These are phyloP conservation scores for Candida sanyiensis DNA, from an alignment of 805 yeast genomes.

Conservation along the genomic window DNA sequence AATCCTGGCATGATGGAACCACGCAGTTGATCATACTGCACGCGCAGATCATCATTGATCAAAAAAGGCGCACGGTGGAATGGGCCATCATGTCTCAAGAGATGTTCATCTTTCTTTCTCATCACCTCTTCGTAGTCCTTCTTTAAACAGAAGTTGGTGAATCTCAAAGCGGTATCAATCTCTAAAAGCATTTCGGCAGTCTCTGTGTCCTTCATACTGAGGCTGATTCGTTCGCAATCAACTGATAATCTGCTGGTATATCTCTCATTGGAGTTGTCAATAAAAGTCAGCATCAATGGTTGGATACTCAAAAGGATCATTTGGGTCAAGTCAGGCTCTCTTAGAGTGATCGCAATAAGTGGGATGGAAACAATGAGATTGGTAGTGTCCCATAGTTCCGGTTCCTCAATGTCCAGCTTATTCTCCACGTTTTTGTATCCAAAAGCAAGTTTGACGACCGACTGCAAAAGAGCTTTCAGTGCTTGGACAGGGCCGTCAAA, in stretches of 20 bases:
- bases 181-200: constrained; percentile 30
- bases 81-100: constrained; percentile 72
- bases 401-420: constrained; percentile 51
- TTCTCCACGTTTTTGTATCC: constrained; percentile 76
- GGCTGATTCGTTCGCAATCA: constrained; percentile 41
- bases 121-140: constrained; percentile 41
- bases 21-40: constrained; percentile 41
- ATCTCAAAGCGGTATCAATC: constrained; percentile 50
- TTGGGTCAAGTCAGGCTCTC: constrained; percentile 27
- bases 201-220: constrained; percentile 27
- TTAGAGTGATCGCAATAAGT: constrained; percentile 36
- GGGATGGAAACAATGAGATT: constrained; percentile 54
- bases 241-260: constrained; percentile 53
- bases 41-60: constrained; percentile 45
- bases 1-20: constrained; percentile 55
- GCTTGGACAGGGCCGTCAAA: constrained; percentile 47
- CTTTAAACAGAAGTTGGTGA: constrained; percentile 56
- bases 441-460: constrained; percentile 46
- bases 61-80: constrained; percentile 76
- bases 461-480: constrained; percentile 36
- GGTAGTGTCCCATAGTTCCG: constrained; percentile 62
- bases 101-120: constrained; percentile 55
- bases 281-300: constrained; percentile 37
- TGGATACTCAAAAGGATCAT: constrained; percentile 22
- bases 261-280: constrained; percentile 65